Percentiles rank a stretch among this genome's conserved stretches.
These are phyloP conservation scores for Paramyrothecium sp. DNA, from an alignment of 2,329 filamentous ascomycete species.

Conservation along the genomic window DNA sequence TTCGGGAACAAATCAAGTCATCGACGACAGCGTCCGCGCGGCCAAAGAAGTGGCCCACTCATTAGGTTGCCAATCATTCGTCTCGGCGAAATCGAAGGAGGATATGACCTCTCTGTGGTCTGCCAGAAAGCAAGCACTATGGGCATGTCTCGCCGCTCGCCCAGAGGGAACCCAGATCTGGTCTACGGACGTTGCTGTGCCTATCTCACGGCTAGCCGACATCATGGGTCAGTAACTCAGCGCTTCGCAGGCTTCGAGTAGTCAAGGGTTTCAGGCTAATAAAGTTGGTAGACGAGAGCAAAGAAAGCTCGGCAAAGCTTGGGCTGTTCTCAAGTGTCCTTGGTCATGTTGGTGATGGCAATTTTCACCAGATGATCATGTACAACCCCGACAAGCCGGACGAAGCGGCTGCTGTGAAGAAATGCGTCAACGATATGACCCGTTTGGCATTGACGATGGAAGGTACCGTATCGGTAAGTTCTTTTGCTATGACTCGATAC, in stretches of 20 bases:
- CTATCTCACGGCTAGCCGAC: constrained; percentile 64
- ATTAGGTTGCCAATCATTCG: neutral
- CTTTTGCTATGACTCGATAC: neutral
- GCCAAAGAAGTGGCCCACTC: neutral
- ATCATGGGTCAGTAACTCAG: constrained; percentile 36
- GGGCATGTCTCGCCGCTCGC: constrained; percentile 58
- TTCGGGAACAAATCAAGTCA: too few species aligned
- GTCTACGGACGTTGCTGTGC: constrained; percentile 70
- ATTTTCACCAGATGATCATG: constrained; percentile 61
- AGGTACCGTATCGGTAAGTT: constrained; percentile 62
- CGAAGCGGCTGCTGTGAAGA: constrained; percentile 53
- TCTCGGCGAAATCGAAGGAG: neutral
- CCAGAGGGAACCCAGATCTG: constrained; percentile 49
- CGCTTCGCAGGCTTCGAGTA: too few species aligned
- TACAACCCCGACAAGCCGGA: constrained; percentile 49
- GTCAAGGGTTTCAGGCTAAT: too few species aligned
- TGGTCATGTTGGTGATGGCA: constrained; percentile 73
- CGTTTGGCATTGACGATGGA: constrained; percentile 68
- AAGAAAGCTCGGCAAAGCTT: constrained; percentile 55
- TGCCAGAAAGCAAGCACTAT: constrained; percentile 65
- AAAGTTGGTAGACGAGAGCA: constrained; percentile 53
- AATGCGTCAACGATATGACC: constrained; percentile 67
- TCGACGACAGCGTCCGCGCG: too few species aligned
- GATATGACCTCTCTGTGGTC: constrained; percentile 52
- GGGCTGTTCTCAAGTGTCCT: constrained; percentile 66